Percentiles rank a stretch among this genome's conserved stretches.
These are phyloP conservation scores for Takashimella tepidaria DNA, from an alignment of 1,284 basidiomycete genomes.

Conservation along the genomic window DNA sequence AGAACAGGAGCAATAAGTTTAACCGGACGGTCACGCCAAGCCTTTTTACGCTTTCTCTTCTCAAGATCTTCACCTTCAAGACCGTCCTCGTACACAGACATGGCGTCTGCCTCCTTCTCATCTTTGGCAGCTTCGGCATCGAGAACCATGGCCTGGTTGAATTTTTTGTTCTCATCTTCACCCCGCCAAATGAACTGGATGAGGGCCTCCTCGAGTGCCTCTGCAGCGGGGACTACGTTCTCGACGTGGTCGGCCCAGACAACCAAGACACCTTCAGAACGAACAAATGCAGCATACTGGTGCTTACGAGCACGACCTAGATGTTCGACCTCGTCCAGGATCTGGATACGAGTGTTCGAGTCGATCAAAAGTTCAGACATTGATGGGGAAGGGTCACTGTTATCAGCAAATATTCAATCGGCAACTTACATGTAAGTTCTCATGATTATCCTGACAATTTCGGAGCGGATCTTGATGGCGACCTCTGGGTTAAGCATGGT, in stretches of 20 bases:
- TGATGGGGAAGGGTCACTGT: slow-evolving; percentile 23
- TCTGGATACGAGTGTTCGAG: slow-evolving; percentile 37
- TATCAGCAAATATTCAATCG: not conserved
- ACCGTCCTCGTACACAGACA: slow-evolving; percentile 14
- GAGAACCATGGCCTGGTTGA: slow-evolving; percentile 34
- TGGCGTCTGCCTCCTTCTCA: slow-evolving; percentile 29
- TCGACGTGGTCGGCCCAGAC: slow-evolving; percentile 73
- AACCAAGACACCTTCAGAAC: slow-evolving; percentile 66
- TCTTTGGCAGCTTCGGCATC: slow-evolving; percentile 31
- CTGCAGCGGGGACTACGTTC: slow-evolving; percentile 56
- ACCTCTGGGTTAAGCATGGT: slow-evolving; percentile 30
- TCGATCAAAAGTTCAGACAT: slow-evolving; percentile 36
- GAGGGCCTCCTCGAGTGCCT: slow-evolving; percentile 67
- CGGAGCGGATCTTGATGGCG: slow-evolving; percentile 34
- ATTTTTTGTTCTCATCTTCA: slow-evolving; percentile 46
- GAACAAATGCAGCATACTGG: slow-evolving; percentile 76
- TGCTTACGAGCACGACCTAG: slow-evolving; percentile 69
- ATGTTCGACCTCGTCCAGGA: slow-evolving; percentile 54
- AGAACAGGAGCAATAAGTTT: slow-evolving; percentile 52
- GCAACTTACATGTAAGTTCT: slow-evolving; percentile 27
- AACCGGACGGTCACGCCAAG: slow-evolving; percentile 43
- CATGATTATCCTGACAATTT: slow-evolving; percentile 28
- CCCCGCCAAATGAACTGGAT: slow-evolving; percentile 70
- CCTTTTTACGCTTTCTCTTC: slow-evolving; percentile 14
- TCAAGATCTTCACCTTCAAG: slow-evolving; percentile 27